phyloP scores from a whole-genome alignment of 2,329 filamentous ascomycete species.

The Dactylellina cionopaga region DNA sequence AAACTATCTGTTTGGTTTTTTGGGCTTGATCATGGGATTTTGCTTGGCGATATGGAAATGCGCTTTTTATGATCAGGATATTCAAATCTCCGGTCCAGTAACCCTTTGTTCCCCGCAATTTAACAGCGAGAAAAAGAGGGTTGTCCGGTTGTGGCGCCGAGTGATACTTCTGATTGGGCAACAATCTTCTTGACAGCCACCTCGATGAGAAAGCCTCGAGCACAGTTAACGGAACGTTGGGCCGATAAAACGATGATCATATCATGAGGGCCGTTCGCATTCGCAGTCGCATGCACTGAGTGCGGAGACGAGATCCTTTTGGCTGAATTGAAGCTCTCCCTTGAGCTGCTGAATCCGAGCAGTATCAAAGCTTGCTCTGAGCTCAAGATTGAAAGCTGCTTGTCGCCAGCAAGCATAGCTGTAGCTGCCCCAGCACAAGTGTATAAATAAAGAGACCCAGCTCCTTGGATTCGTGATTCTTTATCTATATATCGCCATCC shows the following conservation, averaged over 20 bases:
- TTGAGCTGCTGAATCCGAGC: background rate
- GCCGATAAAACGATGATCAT: constrained; percentile 35
- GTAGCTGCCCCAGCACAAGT: background rate
- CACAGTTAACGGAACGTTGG: constrained; percentile 29
- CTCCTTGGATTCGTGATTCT: constrained; percentile 28
- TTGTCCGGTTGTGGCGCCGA: constrained; percentile 18
- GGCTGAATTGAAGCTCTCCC: constrained; percentile 29
- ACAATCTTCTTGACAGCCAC: no score
- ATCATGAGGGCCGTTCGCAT: background rate
- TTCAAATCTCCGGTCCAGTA: constrained; percentile 23
- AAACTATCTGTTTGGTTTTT: background rate
- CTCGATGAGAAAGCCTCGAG: background rate
- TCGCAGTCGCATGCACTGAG: background rate
- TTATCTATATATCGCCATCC: constrained; percentile 30
- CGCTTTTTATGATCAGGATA: constrained; percentile 4
- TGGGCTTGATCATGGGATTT: constrained; percentile 1
- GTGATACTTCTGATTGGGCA: no score
- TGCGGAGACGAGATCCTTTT: constrained; percentile 7
- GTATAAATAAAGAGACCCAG: constrained; percentile 39
- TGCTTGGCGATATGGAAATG: constrained; percentile 9
- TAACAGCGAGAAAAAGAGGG: no score
- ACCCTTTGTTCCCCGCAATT: constrained; percentile 31
- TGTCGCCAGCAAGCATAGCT: no score
- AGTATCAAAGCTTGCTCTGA: no score
- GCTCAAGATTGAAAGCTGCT: background rate